Conservation (phyloP, 2,329 filamentous ascomycete genomes). For the Whalleya microplaca region DNA sequence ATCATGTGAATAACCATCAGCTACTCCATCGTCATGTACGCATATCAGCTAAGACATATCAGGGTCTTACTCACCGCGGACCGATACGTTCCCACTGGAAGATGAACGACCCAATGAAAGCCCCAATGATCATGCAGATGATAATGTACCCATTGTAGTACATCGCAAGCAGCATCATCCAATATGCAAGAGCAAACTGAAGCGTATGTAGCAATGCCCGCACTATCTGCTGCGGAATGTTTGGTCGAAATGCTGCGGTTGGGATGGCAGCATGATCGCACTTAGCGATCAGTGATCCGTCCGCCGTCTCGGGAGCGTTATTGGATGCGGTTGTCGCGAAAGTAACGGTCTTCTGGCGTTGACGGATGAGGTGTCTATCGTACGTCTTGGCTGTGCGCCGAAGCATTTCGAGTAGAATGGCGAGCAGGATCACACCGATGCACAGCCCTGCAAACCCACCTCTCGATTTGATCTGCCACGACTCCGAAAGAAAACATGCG, state of each 20-base stretch:
- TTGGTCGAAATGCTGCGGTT: conserved; percentile 56
- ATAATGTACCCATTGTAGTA: conserved; percentile 76
- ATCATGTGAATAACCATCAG: neutral
- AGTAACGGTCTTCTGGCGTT: conserved; percentile 39
- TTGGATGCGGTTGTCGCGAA: conserved; percentile 13
- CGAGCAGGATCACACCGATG: conserved; percentile 76
- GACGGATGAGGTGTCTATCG: conserved; percentile 65
- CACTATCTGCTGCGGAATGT: conserved; percentile 65
- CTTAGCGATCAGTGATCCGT: conserved; percentile 29
- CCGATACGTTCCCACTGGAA: conserved; percentile 69
- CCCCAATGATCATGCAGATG: conserved; percentile 78
- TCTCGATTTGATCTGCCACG: conserved; percentile 73
- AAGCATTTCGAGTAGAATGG: conserved; percentile 72
- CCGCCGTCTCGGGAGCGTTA: conserved; percentile 27
- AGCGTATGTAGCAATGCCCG: conserved; percentile 70
- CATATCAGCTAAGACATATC: conserved; percentile 60
- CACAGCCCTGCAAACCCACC: conserved; percentile 80
- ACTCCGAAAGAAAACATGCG: conserved; percentile 70
- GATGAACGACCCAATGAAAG: conserved; percentile 72
- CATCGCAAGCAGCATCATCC: conserved; percentile 71
- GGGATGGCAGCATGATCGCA: neutral
- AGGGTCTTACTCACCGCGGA: conserved; percentile 45
- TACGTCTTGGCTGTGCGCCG: conserved; percentile 73
- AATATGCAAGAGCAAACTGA: conserved; percentile 77
- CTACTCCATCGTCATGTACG: neutral